Evolutionary conservation across 371 early-diverging fungal genomes (phyloP).

Genomic region (Parasitella parasitica): DNA sequence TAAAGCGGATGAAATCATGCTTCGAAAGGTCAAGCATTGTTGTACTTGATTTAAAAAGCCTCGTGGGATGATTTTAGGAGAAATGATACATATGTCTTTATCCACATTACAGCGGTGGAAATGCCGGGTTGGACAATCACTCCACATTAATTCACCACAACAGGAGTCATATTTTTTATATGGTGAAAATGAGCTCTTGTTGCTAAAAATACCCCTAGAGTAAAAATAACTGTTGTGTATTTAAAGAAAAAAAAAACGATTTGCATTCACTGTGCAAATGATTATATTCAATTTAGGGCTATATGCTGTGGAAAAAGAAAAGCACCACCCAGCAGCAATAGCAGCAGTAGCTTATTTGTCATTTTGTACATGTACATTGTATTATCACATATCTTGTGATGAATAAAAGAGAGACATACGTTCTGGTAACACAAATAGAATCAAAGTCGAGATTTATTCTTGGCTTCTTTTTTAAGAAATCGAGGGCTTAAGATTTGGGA

Average conservation of each 20-base stretch:
- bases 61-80: conserved; percentile 1
- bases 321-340: too few relatives aligned
- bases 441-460: neutral
- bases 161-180: neutral
- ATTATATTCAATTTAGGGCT: too few relatives aligned
- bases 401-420: neutral
- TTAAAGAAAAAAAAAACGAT: neutral
- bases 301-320: too few relatives aligned
- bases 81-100: neutral
- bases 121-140: neutral
- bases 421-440: neutral
- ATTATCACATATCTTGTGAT: neutral
- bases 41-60: neutral
- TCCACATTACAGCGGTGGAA: neutral
- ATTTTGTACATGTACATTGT: neutral
- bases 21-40: neutral
- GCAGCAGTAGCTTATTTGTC: neutral
- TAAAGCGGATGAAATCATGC: neutral
- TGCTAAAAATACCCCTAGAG: neutral
- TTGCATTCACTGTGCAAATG: too few relatives aligned
- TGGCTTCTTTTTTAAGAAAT: neutral
- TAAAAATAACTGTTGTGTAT: neutral
- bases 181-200: neutral
- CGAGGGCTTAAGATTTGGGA: neutral
- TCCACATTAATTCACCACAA: neutral